Percentiles rank a stretch among this genome's conserved stretches.
phyloP scores from a whole-genome alignment of 2,329 filamentous ascomycete species.

The Verticillium isaacii region DNA sequence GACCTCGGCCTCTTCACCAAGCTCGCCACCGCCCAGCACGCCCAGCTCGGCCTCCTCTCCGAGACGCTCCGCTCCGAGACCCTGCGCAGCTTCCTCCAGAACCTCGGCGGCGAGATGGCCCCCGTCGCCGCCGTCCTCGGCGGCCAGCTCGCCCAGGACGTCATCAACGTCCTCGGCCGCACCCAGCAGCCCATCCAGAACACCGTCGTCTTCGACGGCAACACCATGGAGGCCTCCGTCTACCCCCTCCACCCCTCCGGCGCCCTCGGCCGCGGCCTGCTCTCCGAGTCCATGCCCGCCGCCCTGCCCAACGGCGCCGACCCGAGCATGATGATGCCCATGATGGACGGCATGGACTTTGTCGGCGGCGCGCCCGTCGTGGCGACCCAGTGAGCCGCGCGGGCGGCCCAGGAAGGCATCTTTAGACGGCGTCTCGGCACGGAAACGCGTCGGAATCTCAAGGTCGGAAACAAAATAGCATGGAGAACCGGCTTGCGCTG shows the following conservation, averaged over 20 bases:
- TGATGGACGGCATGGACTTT: slow-evolving; percentile 12
- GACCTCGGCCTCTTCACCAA: slow-evolving; percentile 75
- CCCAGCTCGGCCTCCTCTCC: slow-evolving; percentile 63
- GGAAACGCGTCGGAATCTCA: background rate
- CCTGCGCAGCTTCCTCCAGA: slow-evolving; percentile 79
- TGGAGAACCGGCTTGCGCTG: no score
- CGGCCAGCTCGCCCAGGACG: slow-evolving; percentile 88
- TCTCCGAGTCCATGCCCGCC: slow-evolving; percentile 23
- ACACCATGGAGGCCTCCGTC: slow-evolving; percentile 69
- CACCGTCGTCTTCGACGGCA: slow-evolving; percentile 85
- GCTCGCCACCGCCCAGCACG: slow-evolving; percentile 73
- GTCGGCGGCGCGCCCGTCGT: slow-evolving; percentile 6
- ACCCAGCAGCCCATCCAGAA: slow-evolving; percentile 96
- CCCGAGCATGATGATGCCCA: slow-evolving; percentile 12
- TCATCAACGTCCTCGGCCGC: slow-evolving; percentile 90
- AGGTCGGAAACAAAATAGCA: no score
- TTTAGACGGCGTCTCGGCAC: background rate
- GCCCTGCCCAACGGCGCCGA: slow-evolving; percentile 9
- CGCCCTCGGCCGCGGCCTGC: slow-evolving; percentile 42
- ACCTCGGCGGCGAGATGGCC: slow-evolving; percentile 76
- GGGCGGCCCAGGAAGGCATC: background rate
- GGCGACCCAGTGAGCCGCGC: slow-evolving; percentile 7
- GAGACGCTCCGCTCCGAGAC: slow-evolving; percentile 67
- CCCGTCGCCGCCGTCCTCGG: slow-evolving; percentile 87
- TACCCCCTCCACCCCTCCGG: slow-evolving; percentile 76